phyloP scores from a whole-genome alignment of 768 basidiomycete genomes.

The Panaeolus cyanescens region DNA sequence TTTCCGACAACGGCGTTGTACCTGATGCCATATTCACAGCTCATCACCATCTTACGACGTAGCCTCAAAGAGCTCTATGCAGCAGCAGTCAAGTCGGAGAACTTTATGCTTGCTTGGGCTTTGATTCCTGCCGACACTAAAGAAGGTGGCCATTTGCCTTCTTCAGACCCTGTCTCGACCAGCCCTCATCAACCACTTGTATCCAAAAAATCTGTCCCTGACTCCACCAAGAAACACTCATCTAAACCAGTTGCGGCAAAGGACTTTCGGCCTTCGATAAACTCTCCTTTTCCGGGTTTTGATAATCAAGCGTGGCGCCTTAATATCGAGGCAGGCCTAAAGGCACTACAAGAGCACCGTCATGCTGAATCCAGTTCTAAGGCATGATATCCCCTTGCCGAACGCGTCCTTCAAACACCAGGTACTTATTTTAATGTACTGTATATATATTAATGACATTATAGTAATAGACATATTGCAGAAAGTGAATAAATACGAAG shows the following conservation, averaged over 20 bases:
- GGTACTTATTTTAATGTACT: not conserved
- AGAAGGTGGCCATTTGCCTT: not conserved
- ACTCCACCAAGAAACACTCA: not conserved
- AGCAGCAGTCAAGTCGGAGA: not conserved
- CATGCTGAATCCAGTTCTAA: not conserved
- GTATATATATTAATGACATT: not conserved
- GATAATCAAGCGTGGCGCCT: not conserved
- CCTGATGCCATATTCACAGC: constrained; percentile 42
- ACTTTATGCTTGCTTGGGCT: not conserved
- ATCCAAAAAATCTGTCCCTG: too few species aligned
- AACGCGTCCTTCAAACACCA: not conserved
- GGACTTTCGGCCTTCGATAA: not conserved
- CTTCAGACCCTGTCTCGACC: too few species aligned
- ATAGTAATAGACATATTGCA: too few species aligned
- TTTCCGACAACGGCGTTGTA: constrained; percentile 38
- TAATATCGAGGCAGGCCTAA: not conserved
- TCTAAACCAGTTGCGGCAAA: not conserved
- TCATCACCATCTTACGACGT: constrained; percentile 38
- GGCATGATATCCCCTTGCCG: too few species aligned
- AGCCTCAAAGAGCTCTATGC: not conserved
- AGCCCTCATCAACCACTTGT: too few species aligned
- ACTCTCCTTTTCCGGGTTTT: not conserved
- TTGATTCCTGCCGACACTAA: not conserved
- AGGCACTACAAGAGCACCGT: not conserved
- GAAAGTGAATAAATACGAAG: too few species aligned